These are phyloP conservation scores for Aspergillus intermedius DNA, from an alignment of 2,329 filamentous ascomycete species.

Conservation along the genomic window DNA sequence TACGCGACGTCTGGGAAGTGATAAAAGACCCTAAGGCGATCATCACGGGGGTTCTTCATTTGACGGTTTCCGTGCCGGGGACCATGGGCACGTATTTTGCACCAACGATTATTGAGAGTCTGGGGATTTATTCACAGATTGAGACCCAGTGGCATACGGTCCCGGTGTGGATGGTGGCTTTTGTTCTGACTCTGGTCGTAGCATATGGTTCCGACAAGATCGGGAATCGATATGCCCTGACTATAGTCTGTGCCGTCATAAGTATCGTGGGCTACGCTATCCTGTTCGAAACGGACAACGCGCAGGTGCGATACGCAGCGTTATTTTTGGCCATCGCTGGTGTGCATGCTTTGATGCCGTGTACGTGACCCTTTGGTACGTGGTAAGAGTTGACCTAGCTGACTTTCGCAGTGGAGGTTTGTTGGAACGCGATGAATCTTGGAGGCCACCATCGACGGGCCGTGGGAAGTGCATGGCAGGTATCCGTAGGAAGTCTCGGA, in stretches of 20 bases:
- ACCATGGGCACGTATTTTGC: slow-evolving; percentile 44
- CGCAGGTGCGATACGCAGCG: slow-evolving; percentile 21
- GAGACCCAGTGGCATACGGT: slow-evolving; percentile 50
- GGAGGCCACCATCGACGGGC: slow-evolving; percentile 46
- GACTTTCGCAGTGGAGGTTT: slow-evolving; percentile 27
- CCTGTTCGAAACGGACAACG: slow-evolving; percentile 16
- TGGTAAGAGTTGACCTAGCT: neutral
- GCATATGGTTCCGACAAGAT: slow-evolving; percentile 21
- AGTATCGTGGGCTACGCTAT: slow-evolving; percentile 25
- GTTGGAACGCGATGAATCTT: slow-evolving; percentile 52
- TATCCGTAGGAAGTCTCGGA: slow-evolving; percentile 45
- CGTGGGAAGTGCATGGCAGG: slow-evolving; percentile 46
- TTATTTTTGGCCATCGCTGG: slow-evolving; percentile 20
- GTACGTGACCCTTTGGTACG: slow-evolving; percentile 6
- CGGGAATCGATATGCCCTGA: slow-evolving; percentile 25
- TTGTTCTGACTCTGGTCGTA: slow-evolving; percentile 25
- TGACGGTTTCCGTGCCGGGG: slow-evolving; percentile 40
- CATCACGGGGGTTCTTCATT: slow-evolving; percentile 48
- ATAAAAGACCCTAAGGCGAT: slow-evolving; percentile 47
- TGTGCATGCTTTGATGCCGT: slow-evolving; percentile 17
- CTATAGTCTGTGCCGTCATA: slow-evolving; percentile 21
- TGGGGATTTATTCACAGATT: slow-evolving; percentile 43
- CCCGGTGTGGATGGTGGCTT: slow-evolving; percentile 35
- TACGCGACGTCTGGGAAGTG: slow-evolving; percentile 37
- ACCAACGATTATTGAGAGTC: slow-evolving; percentile 41